A percentile compares a stretch with the other conserved stretches of the same genome.
phyloP scores from a whole-genome alignment of 352 stramenopile species.

The Pythium graminicola region DNA sequence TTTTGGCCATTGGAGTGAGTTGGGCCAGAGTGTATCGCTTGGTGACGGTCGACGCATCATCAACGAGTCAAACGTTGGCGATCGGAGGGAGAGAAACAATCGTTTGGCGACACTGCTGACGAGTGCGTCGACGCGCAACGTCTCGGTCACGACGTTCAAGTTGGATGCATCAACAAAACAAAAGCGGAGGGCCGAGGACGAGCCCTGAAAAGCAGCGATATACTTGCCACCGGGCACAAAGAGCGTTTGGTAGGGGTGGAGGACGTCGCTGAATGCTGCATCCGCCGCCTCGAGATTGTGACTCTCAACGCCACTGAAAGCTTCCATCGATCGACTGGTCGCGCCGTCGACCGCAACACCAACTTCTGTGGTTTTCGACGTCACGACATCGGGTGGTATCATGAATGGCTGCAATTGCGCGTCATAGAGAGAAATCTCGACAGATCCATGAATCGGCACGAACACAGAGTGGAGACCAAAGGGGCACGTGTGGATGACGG shows the following conservation, averaged over 20 bases:
- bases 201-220: slow-evolving; percentile 7
- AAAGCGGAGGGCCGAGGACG: slow-evolving; percentile 40
- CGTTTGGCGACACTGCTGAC: slow-evolving; percentile 26
- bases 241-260: slow-evolving; percentile 27
- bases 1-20: slow-evolving; percentile 62
- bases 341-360: slow-evolving; percentile 4
- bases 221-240: slow-evolving; percentile 45
- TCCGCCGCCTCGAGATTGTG: neutral
- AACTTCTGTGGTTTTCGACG: slow-evolving; percentile 1
- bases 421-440: slow-evolving; percentile 12
- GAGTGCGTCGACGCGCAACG: slow-evolving; percentile 38
- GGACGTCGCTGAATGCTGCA: neutral
- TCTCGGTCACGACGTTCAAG: slow-evolving; percentile 57
- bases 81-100: slow-evolving; percentile 42
- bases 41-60: slow-evolving; percentile 41
- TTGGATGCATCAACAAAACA: slow-evolving; percentile 77
- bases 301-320: neutral
- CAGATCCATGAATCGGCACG: neutral
- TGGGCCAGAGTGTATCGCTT: slow-evolving; percentile 36
- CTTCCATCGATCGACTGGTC: neutral
- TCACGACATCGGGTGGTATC: neutral
- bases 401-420: neutral
- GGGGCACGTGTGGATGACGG: slow-evolving; percentile 33
- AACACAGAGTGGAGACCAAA: slow-evolving; percentile 58
- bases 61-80: slow-evolving; percentile 46